Evolutionary conservation across 257 asterid genomes (phyloP), one percentile per base, ranked within the genome.

Genomic region (Schizonepeta tenuifolia): DNA sequence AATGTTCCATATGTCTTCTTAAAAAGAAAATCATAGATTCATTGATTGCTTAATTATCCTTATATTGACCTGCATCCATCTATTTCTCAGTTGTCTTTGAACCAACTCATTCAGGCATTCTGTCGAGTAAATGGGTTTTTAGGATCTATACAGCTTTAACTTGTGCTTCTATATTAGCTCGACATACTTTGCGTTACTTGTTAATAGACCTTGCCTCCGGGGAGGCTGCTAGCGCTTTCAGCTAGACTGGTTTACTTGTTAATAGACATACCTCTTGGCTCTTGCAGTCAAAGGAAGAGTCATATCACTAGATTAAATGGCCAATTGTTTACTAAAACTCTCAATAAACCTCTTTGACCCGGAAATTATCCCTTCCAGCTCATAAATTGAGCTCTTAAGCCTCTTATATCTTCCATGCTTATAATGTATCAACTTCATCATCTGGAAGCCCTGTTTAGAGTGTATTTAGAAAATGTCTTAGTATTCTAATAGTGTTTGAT

Each of bases 271-370:
- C 41, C 93, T 83, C 90, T 83, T 87, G 86, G 96, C 90, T 84
- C 90, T 85, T 88, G 89, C 90, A 80, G 92, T 91, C 87, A 57
- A 80, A 92, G 91, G 82, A 83, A 84, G 96, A 88, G 88, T 88
- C 91, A 84, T 92, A 82, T 87, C 90, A 85, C 96, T 85, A 88
- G 92, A 85, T 94, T 96, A 85, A 87, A 84, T 86, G 88, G 88
- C 88, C 96, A 3, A 11, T 71, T 26, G 9, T 54, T 64, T 36
- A 38, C 61, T 28, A 17, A 10, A 33, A 35, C 31, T 67, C 72
- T 50, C 22, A 56, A 24, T 26, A 10, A 38, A 57, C 57, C 21
- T 41, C 43, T 56, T 17, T 15, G n/a, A 18, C 56, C 2, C 21
- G 17, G 74, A 55, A 20, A 38, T 4, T 31, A 36, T 36, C 41